phyloP scores from a whole-genome alignment of 106 monocot genomes.

The Xerophyta viscosa region DNA sequence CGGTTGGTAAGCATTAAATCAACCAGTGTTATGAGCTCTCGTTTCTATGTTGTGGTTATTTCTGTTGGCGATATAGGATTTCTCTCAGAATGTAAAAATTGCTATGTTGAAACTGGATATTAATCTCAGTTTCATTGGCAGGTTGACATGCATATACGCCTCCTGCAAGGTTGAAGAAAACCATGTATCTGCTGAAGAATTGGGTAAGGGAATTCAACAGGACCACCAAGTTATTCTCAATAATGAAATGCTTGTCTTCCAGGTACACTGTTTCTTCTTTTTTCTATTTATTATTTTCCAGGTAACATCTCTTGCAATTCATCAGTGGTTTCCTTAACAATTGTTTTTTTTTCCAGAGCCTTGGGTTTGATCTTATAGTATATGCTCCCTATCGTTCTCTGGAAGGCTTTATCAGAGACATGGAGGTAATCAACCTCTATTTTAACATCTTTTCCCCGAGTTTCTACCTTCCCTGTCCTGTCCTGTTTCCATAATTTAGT shows the following conservation, averaged over 20 bases:
- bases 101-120: too few relatives aligned
- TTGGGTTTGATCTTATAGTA: conserved; percentile 96
- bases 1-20: too few relatives aligned
- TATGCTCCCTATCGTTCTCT: conserved; percentile 89
- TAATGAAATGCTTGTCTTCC: conserved; percentile 90
- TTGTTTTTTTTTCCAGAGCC: conserved; percentile 31
- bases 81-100: too few relatives aligned
- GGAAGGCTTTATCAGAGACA: conserved; percentile 76
- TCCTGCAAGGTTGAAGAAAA: conserved; percentile 98
- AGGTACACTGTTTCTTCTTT: conserved; percentile 29
- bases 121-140: conserved; percentile 21
- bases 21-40: too few relatives aligned
- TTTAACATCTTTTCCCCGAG: background rate
- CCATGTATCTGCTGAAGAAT: conserved; percentile 96
- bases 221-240: conserved; percentile 91
- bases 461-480: background rate
- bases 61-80: too few relatives aligned
- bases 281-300: conserved; percentile 16
- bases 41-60: too few relatives aligned
- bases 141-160: conserved; percentile 93
- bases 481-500: background rate
- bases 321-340: too few relatives aligned
- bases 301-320: conserved; percentile 4
- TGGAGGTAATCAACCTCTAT: conserved; percentile 39
- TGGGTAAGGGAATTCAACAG: conserved; percentile 96